These are phyloP conservation scores for Kalanchoe fedtschenkoi DNA, from an alignment of 164 flowering plant species.

Conservation along the genomic window DNA sequence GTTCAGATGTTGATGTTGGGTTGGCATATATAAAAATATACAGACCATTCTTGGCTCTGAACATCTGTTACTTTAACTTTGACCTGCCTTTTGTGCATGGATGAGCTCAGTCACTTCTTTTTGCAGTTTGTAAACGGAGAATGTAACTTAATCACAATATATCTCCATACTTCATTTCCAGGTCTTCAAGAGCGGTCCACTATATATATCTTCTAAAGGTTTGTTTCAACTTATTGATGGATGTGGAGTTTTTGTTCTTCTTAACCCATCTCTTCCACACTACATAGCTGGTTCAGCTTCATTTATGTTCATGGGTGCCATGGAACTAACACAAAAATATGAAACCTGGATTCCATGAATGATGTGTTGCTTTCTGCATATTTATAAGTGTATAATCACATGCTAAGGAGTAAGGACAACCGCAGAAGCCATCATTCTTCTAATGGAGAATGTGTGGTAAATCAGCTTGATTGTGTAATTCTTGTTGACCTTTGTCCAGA, in stretches of 20 bases:
- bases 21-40: too few species aligned
- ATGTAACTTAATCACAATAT: not conserved
- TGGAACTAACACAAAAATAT: not conserved
- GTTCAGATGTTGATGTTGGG: not conserved
- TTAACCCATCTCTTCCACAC: not conserved
- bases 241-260: not conserved
- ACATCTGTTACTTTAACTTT: too few species aligned
- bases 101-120: not conserved
- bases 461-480: too few species aligned
- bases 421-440: not conserved
- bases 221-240: not conserved
- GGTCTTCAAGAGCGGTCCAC: constrained; percentile 78
- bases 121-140: not conserved
- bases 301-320: not conserved
- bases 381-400: not conserved
- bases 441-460: too few species aligned
- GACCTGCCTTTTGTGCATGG: not conserved
- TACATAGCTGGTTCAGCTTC: not conserved
- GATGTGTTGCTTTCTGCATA: not conserved
- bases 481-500: too few species aligned
- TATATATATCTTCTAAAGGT: constrained; percentile 56
- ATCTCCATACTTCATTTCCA: constrained; percentile 13
- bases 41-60: not conserved
- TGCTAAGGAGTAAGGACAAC: too few species aligned
- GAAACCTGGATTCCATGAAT: not conserved